phyloP scores from a whole-genome alignment of 1,139 yeast species.

The Suhomyces bokatorum region DNA sequence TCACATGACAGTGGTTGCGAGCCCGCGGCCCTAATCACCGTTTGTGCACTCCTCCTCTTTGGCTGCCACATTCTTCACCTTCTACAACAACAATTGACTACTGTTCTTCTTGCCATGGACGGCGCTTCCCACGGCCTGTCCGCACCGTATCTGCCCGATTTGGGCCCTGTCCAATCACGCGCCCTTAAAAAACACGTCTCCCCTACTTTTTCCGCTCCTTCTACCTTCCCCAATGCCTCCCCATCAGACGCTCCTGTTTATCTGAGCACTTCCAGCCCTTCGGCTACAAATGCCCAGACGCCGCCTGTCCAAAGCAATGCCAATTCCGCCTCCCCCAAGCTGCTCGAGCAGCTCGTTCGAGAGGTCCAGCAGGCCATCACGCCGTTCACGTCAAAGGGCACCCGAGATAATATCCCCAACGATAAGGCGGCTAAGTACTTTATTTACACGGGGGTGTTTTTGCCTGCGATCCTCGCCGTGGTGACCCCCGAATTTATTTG shows the following conservation, averaged over 20 bases:
- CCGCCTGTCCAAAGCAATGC: neutral
- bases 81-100: neutral
- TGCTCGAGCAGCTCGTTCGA: slow-evolving; percentile 1
- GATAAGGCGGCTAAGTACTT: slow-evolving; percentile 15
- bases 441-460: slow-evolving; percentile 12
- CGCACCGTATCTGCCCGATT: too few species aligned
- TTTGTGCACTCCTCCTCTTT: neutral
- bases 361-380: slow-evolving; percentile 11
- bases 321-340: neutral
- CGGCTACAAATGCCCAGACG: neutral
- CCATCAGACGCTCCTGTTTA: neutral
- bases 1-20: neutral
- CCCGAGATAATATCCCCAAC: slow-evolving; percentile 4
- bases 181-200: neutral
- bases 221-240: neutral
- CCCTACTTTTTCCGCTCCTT: neutral
- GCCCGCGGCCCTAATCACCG: neutral
- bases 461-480: slow-evolving; percentile 16
- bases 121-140: neutral
- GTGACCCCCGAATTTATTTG: slow-evolving; percentile 13
- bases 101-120: neutral
- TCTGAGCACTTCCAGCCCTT: neutral
- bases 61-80: slow-evolving; percentile 4
- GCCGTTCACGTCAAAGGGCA: slow-evolving; percentile 9
- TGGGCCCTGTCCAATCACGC: neutral